Conservation (phyloP, 768 basidiomycete genomes). For the Pleurotus djamor region DNA sequence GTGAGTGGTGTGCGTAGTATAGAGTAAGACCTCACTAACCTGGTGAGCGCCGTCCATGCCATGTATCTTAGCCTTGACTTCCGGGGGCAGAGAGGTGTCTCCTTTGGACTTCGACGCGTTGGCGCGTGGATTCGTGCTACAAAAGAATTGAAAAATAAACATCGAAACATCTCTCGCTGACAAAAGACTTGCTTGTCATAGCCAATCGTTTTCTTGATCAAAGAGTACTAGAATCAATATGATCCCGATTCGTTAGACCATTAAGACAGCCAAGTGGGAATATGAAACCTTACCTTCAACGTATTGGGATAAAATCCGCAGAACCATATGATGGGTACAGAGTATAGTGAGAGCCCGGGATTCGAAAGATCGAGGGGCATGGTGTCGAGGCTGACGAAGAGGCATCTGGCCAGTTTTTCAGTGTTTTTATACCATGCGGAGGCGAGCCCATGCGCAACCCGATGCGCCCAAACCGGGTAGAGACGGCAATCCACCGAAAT, state of each 20-base stretch:
- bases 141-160: neutral
- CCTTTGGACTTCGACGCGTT: constrained; percentile 14
- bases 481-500: too few species aligned
- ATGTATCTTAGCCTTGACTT: constrained; percentile 13
- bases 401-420: neutral
- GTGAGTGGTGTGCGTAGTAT: neutral
- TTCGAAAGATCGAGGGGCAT: neutral
- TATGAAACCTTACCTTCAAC: constrained; percentile 21
- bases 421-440: neutral
- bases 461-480: too few species aligned
- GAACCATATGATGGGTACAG: constrained; percentile 33
- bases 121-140: constrained; percentile 16
- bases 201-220: constrained; percentile 12
- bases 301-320: constrained; percentile 27
- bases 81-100: constrained; percentile 11
- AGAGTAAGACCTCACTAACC: constrained; percentile 7
- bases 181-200: constrained; percentile 16
- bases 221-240: neutral
- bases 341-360: constrained; percentile 22
- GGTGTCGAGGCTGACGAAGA: neutral
- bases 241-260: neutral
- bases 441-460: too few species aligned
- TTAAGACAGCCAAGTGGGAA: neutral
- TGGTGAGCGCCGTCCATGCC: constrained; percentile 20
- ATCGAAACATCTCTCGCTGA: neutral